Conservation (phyloP, 1,139 yeast genomes). For the Candida neerlandica region DNA sequence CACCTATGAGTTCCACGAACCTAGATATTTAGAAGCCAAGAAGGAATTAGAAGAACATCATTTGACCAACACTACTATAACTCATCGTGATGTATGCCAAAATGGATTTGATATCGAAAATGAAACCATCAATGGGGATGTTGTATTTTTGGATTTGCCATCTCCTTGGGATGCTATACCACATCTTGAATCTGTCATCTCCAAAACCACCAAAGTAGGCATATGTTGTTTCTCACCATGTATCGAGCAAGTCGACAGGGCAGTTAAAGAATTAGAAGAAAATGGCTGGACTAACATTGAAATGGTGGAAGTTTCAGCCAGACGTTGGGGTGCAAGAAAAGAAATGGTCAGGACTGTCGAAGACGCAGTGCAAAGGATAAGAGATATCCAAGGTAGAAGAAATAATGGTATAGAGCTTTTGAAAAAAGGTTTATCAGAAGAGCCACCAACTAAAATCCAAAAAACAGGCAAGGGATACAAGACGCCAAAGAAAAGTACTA, state of each 20-base stretch:
- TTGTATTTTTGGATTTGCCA: conserved; percentile 88
- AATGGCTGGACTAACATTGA: conserved; percentile 89
- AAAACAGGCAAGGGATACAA: conserved; percentile 64
- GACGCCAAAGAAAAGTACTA: conserved; percentile 85
- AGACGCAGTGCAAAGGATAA: conserved; percentile 79
- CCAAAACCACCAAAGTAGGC: conserved; percentile 56
- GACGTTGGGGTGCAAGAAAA: conserved; percentile 88
- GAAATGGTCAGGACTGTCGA: conserved; percentile 81
- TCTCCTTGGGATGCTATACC: conserved; percentile 98
- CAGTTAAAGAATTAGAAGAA: conserved; percentile 71
- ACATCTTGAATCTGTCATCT: conserved; percentile 62
- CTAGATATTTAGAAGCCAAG: conserved; percentile 77
- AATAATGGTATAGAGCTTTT: conserved; percentile 68
- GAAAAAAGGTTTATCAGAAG: conserved; percentile 33
- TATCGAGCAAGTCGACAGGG: conserved; percentile 91
- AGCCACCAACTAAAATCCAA: conserved; percentile 22
- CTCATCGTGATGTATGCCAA: conserved; percentile 91
- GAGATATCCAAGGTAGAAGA: conserved; percentile 79
- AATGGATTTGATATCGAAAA: conserved; percentile 69
- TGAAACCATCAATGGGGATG: conserved; percentile 56
- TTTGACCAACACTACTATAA: conserved; percentile 56
- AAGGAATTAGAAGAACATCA: conserved; percentile 77
- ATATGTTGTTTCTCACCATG: conserved; percentile 97
- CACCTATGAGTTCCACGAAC: conserved; percentile 90
- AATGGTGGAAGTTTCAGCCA: conserved; percentile 88